Evolutionary conservation across 2,329 filamentous ascomycete genomes (phyloP), one percentile per base, ranked within the genome.

Genomic region (Aspergillus pseudoglaucus): DNA sequence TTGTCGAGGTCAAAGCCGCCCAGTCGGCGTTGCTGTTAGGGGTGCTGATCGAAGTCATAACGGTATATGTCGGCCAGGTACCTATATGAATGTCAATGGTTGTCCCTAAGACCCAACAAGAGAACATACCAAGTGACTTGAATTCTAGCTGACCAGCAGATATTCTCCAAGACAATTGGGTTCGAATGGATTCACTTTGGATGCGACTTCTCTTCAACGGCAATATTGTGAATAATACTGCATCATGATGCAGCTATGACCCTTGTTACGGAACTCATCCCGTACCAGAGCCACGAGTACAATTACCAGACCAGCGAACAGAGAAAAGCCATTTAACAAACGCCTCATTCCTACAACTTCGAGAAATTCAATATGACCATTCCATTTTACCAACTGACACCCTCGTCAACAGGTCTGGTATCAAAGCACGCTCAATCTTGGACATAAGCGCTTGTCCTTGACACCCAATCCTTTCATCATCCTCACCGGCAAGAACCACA

Each of bases 401-500:
- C 9, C 25, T 30, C 25, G 25, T 30, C 25, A 30, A 30, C 25
- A 5, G 25, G 10, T 4, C 25, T 30, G 10, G 25, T 30, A 30
- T 30, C 9, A 12, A 30, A 30, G 25, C 25, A 30, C 25, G 25
- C 25, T 12, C 33, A 35, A n/a, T 9, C n/a, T n/a, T 35, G 14
- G 7, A 35, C 14, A n/a, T 10, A 14, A 44, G 33, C 37, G 23
- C 1, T n/a, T 4, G 5, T 27, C 8, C 8, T 27, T 42, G 12
- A 18, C 41, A 32, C 9, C 14, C 20, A 30, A 41, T 30, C 23
- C 18, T 5, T 23, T 22, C 20, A 23, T 15, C 18, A 44, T 15
- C 32, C 6, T 65, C 57, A 71, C 20, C 60, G 57, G 60, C 73
- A 74, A 46, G 72, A 73, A 41, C 65, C 63, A 54, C 73, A 75